A percentile compares a stretch with the other conserved stretches of the same genome.
phyloP scores from a whole-genome alignment of 495 filamentous ascomycete genomes.

The Tuber brumale region DNA sequence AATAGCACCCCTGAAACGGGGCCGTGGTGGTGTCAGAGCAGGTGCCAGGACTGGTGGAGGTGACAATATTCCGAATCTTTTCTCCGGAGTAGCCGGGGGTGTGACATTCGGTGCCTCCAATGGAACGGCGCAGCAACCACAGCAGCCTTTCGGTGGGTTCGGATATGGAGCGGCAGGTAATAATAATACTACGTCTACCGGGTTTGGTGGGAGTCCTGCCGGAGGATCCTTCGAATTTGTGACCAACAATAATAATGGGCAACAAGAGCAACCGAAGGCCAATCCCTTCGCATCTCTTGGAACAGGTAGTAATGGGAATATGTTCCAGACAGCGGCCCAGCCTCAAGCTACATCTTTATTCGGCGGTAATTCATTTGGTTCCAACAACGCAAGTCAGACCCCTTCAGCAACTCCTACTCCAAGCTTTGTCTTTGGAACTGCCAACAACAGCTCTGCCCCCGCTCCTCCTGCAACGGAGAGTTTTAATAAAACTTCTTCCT shows the following conservation, averaged over 20 bases:
- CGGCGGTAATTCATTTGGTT: constrained; percentile 13
- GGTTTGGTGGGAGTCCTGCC: constrained; percentile 29
- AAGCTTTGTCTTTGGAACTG: constrained; percentile 24
- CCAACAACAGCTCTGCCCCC: constrained; percentile 13
- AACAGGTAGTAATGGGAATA: constrained; percentile 12
- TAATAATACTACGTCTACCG: constrained; percentile 13
- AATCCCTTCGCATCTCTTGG: constrained; percentile 31
- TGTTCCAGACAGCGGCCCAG: not conserved
- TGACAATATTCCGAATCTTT: constrained; percentile 35
- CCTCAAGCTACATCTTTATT: constrained; percentile 7
- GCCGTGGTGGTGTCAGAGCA: constrained; percentile 22
- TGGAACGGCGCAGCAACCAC: constrained; percentile 21
- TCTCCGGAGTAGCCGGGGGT: constrained; percentile 18
- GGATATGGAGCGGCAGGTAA: constrained; percentile 24
- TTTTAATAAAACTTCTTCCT: constrained; percentile 31
- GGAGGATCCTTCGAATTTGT: constrained; percentile 30
- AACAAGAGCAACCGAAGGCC: constrained; percentile 28
- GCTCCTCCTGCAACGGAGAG: constrained; percentile 12
- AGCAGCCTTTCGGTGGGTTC: constrained; percentile 14
- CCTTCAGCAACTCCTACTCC: constrained; percentile 20
- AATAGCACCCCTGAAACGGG: constrained; percentile 39
- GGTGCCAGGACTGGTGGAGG: constrained; percentile 22
- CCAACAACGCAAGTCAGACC: constrained; percentile 22
- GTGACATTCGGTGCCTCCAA: constrained; percentile 26
- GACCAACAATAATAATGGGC: constrained; percentile 18